These are phyloP conservation scores for Cytospora piceicola DNA, from an alignment of 2,329 filamentous ascomycete genomes.

Conservation along the genomic window DNA sequence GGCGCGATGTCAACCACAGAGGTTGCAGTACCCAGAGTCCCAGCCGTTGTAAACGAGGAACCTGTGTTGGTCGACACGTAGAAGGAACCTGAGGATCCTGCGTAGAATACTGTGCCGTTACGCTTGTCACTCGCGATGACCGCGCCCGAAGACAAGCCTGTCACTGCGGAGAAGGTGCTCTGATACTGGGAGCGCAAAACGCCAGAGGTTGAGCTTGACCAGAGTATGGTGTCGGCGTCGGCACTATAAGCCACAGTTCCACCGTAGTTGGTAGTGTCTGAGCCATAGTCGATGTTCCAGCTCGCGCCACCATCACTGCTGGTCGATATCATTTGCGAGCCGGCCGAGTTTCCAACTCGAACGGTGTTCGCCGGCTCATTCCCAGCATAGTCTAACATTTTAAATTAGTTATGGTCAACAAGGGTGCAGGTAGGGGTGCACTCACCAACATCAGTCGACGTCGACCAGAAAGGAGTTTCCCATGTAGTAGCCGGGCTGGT, in stretches of 20 bases:
- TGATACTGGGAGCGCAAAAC: conserved; percentile 49
- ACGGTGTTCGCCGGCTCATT: conserved; percentile 51
- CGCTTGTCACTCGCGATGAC: conserved; percentile 59
- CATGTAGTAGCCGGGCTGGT: conserved; percentile 50
- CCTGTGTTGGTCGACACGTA: conserved; percentile 57
- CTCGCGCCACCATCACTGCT: conserved; percentile 55
- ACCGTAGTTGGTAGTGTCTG: conserved; percentile 47
- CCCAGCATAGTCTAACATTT: conserved; percentile 48
- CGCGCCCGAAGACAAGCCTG: conserved; percentile 49
- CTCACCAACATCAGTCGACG: conserved; percentile 47
- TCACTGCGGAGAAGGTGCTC: conserved; percentile 49
- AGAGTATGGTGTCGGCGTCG: conserved; percentile 53
- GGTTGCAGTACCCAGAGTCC: conserved; percentile 45
- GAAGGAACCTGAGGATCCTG: conserved; percentile 48
- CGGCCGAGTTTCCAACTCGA: conserved; percentile 52
- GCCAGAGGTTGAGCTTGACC: conserved; percentile 48
- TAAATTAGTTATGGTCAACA: background rate
- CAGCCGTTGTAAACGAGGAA: conserved; percentile 47
- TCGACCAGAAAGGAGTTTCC: conserved; percentile 52
- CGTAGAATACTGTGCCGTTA: conserved; percentile 58
- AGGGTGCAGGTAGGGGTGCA: background rate
- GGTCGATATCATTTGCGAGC: conserved; percentile 50
- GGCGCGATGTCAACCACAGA: conserved; percentile 59
- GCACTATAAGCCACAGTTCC: conserved; percentile 57
- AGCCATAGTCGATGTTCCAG: conserved; percentile 53